These are phyloP conservation scores for Halophytophthora batemanensis DNA, from an alignment of 352 stramenopile species.

Conservation along the genomic window DNA sequence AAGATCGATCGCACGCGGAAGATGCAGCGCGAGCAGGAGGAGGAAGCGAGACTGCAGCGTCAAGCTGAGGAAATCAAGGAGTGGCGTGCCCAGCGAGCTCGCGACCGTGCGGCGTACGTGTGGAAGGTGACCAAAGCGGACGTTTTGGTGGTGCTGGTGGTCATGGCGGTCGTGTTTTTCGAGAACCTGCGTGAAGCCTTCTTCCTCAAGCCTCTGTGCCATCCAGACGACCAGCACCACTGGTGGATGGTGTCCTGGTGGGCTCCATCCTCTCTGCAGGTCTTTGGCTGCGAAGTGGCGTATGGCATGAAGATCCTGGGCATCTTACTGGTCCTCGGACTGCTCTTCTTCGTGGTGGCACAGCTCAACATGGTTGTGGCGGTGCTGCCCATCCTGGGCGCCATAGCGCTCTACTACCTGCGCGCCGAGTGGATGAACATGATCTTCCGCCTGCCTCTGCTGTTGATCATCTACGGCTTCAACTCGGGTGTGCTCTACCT, in stretches of 20 bases:
- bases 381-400: conserved; percentile 45
- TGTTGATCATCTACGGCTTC: conserved; percentile 71
- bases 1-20: conserved; percentile 58
- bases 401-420: conserved; percentile 54
- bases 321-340: conserved; percentile 38
- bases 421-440: conserved; percentile 82
- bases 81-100: conserved; percentile 27
- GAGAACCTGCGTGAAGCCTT: conserved; percentile 60
- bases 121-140: conserved; percentile 69
- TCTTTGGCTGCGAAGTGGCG: conserved; percentile 64
- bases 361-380: conserved; percentile 65
- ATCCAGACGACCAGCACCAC: conserved; percentile 36
- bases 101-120: conserved; percentile 41
- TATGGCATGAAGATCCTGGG: conserved; percentile 65
- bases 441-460: conserved; percentile 60
- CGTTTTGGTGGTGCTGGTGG: conserved; percentile 66
- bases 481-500: conserved; percentile 61
- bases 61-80: conserved; percentile 36
- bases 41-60: conserved; percentile 33
- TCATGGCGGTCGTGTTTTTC: conserved; percentile 77
- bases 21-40: conserved; percentile 47
- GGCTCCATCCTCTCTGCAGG: conserved; percentile 47
- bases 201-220: conserved; percentile 61
- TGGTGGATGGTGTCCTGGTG: conserved; percentile 61
- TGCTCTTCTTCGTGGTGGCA: conserved; percentile 53